Evolutionary conservation across 2,329 filamentous ascomycete genomes (phyloP), one percentile per base, ranked within the genome.

Genomic region (Rhinocladiella mackenziei): DNA sequence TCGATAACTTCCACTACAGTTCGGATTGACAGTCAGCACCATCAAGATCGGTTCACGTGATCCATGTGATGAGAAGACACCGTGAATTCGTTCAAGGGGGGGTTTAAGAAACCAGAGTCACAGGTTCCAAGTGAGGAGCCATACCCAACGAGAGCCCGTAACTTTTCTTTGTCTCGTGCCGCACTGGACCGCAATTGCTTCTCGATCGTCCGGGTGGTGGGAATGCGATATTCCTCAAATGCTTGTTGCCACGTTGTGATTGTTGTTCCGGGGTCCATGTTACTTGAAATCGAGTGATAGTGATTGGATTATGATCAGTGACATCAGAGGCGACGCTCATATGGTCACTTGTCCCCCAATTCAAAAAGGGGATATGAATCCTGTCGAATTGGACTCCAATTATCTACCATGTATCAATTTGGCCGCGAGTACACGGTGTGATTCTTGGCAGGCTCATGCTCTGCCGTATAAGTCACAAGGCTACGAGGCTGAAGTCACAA

Each of bases 1-100:
- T 56, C 91, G 85, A 66, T 97, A 97, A 59, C 79, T 78, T 56
- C 76, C 72, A 14, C 78, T 81, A 55, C 7, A 26, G 8, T 8
- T 26, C 23, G 23, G 8, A 8, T 26, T 26, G 8, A 8, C 8
- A 11, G 11, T 6, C 30, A 5, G 7, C 14, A 11, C 18, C 30
- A 32, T 13, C 30, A 11, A 10, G 28, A 30, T 5, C 5, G 4
- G 28, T n/a, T 30, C 28, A 5, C 28, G 5, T 30, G 28, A n/a
- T n/a, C n/a, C n/a, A n/a, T n/a, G n/a, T n/a, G n/a, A n/a, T n/a
- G n/a, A n/a, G n/a, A n/a, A n/a, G n/a, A n/a, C n/a, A n/a, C n/a
- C n/a, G n/a, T n/a, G n/a, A n/a, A n/a, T n/a, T n/a, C n/a, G n/a
- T n/a, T n/a, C n/a, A n/a, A n/a, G n/a, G n/a, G n/a, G n/a, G n/a